Evolutionary conservation across 2,329 filamentous ascomycete species (phyloP).

Genomic region (Fusarium staphyleae): DNA sequence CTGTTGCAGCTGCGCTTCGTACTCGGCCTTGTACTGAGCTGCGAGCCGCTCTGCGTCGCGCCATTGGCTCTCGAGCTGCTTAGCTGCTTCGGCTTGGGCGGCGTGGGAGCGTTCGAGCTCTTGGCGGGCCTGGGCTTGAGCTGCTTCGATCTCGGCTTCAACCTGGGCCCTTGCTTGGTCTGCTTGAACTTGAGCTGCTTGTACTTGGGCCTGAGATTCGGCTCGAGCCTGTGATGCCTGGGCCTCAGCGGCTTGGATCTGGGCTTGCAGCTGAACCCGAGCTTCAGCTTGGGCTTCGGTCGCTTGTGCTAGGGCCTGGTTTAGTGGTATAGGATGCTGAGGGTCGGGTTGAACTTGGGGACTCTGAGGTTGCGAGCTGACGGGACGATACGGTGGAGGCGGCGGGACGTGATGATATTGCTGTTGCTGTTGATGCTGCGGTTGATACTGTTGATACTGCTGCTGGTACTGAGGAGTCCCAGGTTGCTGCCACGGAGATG

Average conservation of each 20-base stretch:
- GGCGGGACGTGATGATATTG: conserved; percentile 21
- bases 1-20: conserved; percentile 19
- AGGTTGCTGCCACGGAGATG: conserved; percentile 8
- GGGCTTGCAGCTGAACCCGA: background rate
- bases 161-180: conserved; percentile 1
- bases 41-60: conserved; percentile 34
- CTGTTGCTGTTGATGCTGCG: conserved; percentile 2
- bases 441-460: background rate
- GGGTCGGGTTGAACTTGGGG: background rate
- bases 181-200: background rate
- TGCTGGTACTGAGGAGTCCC: background rate
- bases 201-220: background rate
- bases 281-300: conserved; percentile 2
- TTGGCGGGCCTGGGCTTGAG: background rate
- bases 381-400: conserved; percentile 1
- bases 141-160: background rate
- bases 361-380: conserved; percentile 1
- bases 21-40: conserved; percentile 31
- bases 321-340: background rate
- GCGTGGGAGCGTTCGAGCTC: background rate
- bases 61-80: conserved; percentile 29
- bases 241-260: background rate
- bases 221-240: background rate
- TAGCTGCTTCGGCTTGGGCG: background rate
- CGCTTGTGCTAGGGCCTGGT: conserved; percentile 4